These are phyloP conservation scores for Exophiala xenobiotica DNA, from an alignment of 2,329 filamentous ascomycete species.

Conservation along the genomic window DNA sequence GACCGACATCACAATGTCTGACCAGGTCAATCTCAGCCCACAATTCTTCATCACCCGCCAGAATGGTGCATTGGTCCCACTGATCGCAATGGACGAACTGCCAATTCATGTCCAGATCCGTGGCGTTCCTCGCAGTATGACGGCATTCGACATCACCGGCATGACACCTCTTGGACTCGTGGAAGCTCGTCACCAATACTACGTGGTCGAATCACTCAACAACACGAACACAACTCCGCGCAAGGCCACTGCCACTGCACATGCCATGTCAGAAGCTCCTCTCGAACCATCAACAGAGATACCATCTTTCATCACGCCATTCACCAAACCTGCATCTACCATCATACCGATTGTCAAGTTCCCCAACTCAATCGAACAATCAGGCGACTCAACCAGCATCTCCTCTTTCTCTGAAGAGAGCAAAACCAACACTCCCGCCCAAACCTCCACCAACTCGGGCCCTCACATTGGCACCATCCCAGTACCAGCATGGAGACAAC, in stretches of 20 bases:
- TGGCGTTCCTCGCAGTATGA: constrained; percentile 39
- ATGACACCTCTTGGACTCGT: constrained; percentile 45
- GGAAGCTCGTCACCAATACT: constrained; percentile 35
- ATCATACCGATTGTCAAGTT: neutral
- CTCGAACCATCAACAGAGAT: too few species aligned
- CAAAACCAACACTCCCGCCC: neutral
- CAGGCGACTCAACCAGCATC: neutral
- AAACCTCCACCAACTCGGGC: neutral
- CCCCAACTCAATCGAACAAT: neutral
- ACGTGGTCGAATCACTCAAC: constrained; percentile 36
- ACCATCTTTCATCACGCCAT: neutral
- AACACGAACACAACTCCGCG: constrained; percentile 33
- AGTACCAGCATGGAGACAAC: neutral
- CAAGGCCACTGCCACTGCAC: neutral
- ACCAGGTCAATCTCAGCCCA: constrained; percentile 34
- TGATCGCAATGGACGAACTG: constrained; percentile 49
- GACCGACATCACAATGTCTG: constrained; percentile 2
- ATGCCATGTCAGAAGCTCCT: neutral
- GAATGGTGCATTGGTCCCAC: constrained; percentile 42
- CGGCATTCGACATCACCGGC: constrained; percentile 40
- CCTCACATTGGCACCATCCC: neutral
- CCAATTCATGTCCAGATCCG: constrained; percentile 39
- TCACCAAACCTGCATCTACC: neutral
- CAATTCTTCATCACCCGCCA: constrained; percentile 45
- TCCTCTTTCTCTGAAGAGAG: neutral